Percentiles rank a stretch among this genome's conserved stretches.
Conservation (phyloP, 176 grass and related monocot genomes). For the Aegilops longissima region DNA sequence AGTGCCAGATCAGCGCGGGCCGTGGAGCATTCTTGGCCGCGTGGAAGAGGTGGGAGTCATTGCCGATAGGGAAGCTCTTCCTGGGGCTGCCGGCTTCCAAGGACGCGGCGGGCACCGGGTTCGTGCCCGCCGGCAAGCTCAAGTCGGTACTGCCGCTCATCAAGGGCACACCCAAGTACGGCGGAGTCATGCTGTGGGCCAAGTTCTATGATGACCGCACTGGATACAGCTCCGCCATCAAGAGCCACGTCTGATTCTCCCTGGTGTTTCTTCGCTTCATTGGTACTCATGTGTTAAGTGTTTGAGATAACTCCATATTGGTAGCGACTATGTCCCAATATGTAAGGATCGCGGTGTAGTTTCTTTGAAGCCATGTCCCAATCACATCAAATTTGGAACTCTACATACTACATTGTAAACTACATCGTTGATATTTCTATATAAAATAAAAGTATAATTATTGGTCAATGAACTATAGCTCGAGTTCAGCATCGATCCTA, state of each 20-base stretch:
- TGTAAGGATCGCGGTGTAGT: too few species aligned
- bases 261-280: not conserved
- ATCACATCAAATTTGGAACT: too few species aligned
- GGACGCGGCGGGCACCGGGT: conserved; percentile 39
- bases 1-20: conserved; percentile 37
- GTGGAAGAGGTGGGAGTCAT: conserved; percentile 60
- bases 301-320: not conserved
- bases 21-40: conserved; percentile 37
- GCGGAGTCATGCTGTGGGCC: conserved; percentile 77
- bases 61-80: conserved; percentile 47
- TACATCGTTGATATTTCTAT: too few species aligned
- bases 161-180: conserved; percentile 49
- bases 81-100: conserved; percentile 59
- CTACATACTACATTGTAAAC: too few species aligned
- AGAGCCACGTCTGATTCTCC: not conserved
- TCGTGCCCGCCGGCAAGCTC: conserved; percentile 51
- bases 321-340: not conserved
- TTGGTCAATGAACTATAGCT: too few species aligned
- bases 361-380: too few species aligned
- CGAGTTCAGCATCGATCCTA: too few species aligned
- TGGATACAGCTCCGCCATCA: conserved; percentile 49
- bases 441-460: too few species aligned
- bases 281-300: not conserved
- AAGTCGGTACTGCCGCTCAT: conserved; percentile 64
- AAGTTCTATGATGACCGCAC: conserved; percentile 58